A percentile compares a stretch with the other conserved stretches of the same genome.
These are phyloP conservation scores for Tuber indicum DNA, from an alignment of 495 filamentous ascomycete species.

Conservation along the genomic window DNA sequence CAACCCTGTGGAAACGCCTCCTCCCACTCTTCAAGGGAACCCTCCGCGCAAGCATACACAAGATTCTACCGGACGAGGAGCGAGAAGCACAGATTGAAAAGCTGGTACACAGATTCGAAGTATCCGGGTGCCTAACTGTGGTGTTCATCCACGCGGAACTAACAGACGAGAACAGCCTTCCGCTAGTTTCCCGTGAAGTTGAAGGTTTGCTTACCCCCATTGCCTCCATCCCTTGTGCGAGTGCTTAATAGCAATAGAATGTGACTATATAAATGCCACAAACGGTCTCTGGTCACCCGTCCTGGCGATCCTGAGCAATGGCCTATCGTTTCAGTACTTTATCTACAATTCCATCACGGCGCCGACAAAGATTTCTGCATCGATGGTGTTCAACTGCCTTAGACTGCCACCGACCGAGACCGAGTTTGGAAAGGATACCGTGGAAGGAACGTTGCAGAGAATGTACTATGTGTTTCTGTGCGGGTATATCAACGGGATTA, in stretches of 20 bases:
- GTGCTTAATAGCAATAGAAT: background rate
- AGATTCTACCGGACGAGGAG: background rate
- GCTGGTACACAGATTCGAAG: background rate
- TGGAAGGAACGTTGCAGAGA: background rate
- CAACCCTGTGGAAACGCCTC: background rate
- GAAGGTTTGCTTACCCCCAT: background rate
- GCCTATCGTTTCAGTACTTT: background rate
- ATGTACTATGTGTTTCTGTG: background rate
- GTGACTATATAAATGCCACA: background rate
- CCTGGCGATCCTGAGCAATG: background rate
- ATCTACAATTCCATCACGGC: background rate
- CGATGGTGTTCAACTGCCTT: background rate
- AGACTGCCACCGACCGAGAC: background rate
- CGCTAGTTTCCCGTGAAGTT: background rate
- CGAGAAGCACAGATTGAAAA: background rate
- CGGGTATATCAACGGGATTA: background rate
- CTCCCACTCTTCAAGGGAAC: constrained; percentile 1
- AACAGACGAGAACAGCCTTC: background rate
- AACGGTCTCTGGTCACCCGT: background rate
- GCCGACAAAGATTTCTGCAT: background rate
- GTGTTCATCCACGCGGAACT: background rate
- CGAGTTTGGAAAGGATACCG: background rate
- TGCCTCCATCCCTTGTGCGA: background rate
- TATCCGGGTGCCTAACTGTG: background rate
- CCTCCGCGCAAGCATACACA: background rate